phyloP scores from a whole-genome alignment of 805 yeast species.

The Saturnispora halmiae region DNA sequence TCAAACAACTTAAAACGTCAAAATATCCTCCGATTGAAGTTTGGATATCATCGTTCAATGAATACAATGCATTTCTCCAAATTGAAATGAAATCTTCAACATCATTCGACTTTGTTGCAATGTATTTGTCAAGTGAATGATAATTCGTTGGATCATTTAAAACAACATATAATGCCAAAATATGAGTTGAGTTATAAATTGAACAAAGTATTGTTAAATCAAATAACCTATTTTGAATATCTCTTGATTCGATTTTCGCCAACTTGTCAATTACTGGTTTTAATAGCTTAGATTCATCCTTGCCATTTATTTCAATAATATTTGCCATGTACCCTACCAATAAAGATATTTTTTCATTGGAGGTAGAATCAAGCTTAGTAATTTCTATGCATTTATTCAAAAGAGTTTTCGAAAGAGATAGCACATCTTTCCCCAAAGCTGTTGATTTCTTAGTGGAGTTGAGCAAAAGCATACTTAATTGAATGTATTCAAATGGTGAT shows the following conservation, averaged over 20 bases:
- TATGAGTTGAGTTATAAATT: slow-evolving; percentile 14
- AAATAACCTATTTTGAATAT: slow-evolving; percentile 15
- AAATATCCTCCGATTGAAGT: slow-evolving; percentile 5
- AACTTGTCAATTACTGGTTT: slow-evolving; percentile 12
- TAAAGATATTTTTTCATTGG: background rate
- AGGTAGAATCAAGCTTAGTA: background rate
- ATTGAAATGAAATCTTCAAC: background rate
- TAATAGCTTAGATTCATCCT: background rate
- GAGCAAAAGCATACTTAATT: slow-evolving; percentile 1
- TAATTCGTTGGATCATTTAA: slow-evolving; percentile 8
- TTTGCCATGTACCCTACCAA: slow-evolving; percentile 6
- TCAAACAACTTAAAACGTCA: slow-evolving; percentile 3
- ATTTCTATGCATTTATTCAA: background rate
- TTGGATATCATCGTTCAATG: slow-evolving; percentile 2
- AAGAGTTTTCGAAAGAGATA: background rate
- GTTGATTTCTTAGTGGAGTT: background rate
- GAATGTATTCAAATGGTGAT: background rate
- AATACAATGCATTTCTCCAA: slow-evolving; percentile 9
- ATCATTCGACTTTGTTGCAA: background rate
- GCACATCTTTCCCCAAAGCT: background rate
- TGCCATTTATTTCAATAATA: background rate
- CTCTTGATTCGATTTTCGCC: slow-evolving; percentile 8
- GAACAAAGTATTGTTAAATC: slow-evolving; percentile 12
- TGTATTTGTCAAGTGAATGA: slow-evolving; percentile 4
- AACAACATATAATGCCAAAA: slow-evolving; percentile 21